These are phyloP conservation scores for Diaporthe nobilis DNA, from an alignment of 2,329 filamentous ascomycete genomes.

Conservation along the genomic window DNA sequence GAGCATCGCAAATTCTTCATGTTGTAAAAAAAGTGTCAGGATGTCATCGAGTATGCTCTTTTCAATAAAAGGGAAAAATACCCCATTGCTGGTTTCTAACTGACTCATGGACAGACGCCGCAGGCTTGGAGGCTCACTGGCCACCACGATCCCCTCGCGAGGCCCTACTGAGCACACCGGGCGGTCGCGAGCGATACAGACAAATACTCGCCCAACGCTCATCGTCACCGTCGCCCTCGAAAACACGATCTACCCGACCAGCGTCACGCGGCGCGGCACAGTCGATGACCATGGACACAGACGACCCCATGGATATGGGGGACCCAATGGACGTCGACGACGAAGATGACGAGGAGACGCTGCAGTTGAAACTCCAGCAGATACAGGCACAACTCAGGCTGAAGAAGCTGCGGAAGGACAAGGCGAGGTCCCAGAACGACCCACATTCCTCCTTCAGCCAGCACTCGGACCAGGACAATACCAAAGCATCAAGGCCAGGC, in stretches of 20 bases:
- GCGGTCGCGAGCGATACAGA: constrained; percentile 82
- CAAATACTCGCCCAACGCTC: constrained; percentile 76
- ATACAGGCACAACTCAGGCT: constrained; percentile 90
- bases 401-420: constrained; percentile 84
- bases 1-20: constrained; percentile 26
- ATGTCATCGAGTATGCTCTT: constrained; percentile 37
- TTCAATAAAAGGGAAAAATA: constrained; percentile 21
- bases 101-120: constrained; percentile 42
- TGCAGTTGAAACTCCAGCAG: constrained; percentile 87
- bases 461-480: constrained; percentile 46
- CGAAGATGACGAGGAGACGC: constrained; percentile 89
- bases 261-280: constrained; percentile 45
- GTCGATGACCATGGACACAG: constrained; percentile 42
- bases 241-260: constrained; percentile 56
- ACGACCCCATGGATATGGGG: constrained; percentile 25
- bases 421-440: constrained; percentile 49
- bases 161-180: constrained; percentile 77
- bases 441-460: constrained; percentile 32
- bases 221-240: constrained; percentile 77
- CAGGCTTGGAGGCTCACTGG: constrained; percentile 70
- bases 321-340: constrained; percentile 56
- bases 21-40: constrained; percentile 7
- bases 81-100: constrained; percentile 30
- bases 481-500: constrained; percentile 38
- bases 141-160: constrained; percentile 77